Evolutionary conservation across 352 stramenopile genomes (phyloP).

Genomic region (Globisporangium parvum): DNA sequence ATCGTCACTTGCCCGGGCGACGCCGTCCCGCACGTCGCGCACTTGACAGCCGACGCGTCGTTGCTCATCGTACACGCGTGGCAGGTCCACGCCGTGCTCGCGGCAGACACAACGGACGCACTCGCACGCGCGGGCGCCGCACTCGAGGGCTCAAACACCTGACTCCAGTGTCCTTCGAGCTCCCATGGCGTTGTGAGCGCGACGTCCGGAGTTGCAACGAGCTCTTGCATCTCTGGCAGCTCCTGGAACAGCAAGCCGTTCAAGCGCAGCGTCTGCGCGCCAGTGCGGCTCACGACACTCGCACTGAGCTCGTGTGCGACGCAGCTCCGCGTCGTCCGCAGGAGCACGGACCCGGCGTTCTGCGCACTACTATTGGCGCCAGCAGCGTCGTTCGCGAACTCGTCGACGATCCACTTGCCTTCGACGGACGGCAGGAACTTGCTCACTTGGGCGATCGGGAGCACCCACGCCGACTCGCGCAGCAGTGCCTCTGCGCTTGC

Average conservation of each 20-base stretch:
- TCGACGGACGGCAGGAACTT: constrained; percentile 56
- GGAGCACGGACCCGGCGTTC: constrained; percentile 64
- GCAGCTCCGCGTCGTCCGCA: constrained; percentile 49
- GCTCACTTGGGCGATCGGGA: constrained; percentile 28
- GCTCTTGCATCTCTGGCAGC: constrained; percentile 43
- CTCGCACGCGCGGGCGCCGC: constrained; percentile 8
- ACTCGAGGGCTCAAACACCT: constrained; percentile 37
- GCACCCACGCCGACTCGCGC: constrained; percentile 56
- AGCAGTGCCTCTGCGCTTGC: constrained; percentile 35
- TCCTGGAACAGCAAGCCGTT: constrained; percentile 51
- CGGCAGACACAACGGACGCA: constrained; percentile 16
- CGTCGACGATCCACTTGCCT: constrained; percentile 76
- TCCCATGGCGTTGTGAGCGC: constrained; percentile 28
- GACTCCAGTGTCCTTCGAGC: constrained; percentile 75
- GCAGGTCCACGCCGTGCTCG: constrained; percentile 52
- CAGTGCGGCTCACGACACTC: constrained; percentile 42
- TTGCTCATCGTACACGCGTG: constrained; percentile 77
- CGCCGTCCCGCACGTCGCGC: constrained; percentile 63
- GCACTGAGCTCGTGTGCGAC: constrained; percentile 59
- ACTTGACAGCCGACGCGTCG: constrained; percentile 45
- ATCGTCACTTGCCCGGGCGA: constrained; percentile 34
- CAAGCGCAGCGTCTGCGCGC: constrained; percentile 43
- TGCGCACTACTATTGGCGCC: constrained; percentile 18
- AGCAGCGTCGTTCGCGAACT: constrained; percentile 46
- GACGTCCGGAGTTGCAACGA: constrained; percentile 26